Evolutionary conservation across 2,329 filamentous ascomycete genomes (phyloP).

Genomic region (Fusarium albosuccineum): DNA sequence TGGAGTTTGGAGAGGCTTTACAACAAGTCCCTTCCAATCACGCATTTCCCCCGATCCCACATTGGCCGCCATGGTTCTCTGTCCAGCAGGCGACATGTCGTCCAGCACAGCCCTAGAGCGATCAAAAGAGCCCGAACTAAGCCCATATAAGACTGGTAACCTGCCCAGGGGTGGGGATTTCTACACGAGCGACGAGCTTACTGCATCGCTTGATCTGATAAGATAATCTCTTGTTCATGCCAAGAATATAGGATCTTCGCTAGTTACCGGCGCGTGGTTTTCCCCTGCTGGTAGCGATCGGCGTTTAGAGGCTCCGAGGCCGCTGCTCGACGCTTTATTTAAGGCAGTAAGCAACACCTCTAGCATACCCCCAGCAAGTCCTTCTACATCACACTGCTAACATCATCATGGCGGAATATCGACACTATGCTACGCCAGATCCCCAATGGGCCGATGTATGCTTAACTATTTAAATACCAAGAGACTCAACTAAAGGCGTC

Average conservation of each 20-base stretch:
- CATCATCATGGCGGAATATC: constrained; percentile 30
- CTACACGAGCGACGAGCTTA: no score
- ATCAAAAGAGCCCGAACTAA: no score
- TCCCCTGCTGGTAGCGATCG: constrained; percentile 1
- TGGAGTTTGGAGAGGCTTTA: no score
- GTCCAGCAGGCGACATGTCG: no score
- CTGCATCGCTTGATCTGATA: constrained; percentile 18
- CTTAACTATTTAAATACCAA: neutral
- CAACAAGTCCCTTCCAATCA: no score
- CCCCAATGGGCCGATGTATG: constrained; percentile 28
- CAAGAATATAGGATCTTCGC: neutral
- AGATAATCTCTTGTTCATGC: constrained; percentile 28
- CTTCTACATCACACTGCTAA: neutral
- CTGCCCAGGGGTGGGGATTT: neutral
- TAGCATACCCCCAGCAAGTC: neutral
- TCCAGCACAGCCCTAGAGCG: no score
- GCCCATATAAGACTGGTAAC: no score
- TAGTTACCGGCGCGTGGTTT: neutral
- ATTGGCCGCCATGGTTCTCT: no score
- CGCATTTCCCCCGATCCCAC: no score
- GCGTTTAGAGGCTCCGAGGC: neutral
- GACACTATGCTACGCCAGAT: constrained; percentile 20
- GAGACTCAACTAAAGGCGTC: neutral
- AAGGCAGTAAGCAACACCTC: neutral
- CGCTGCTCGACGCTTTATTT: neutral